These are phyloP conservation scores for Pelagomonas calceolata DNA, from an alignment of 108 stramenopile genomes.

Conservation along the genomic window DNA sequence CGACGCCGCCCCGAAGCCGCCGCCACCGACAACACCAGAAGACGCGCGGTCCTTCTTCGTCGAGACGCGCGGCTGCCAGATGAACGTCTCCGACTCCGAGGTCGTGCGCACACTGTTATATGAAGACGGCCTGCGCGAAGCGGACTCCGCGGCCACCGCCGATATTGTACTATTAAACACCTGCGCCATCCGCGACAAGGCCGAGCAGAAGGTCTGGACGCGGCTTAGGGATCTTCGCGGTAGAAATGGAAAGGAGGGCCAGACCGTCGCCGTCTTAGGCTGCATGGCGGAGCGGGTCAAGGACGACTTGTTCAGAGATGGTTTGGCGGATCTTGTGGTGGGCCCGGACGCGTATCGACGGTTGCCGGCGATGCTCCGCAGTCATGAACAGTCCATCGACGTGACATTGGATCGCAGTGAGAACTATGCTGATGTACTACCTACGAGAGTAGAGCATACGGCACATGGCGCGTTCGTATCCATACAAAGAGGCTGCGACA, in stretches of 20 bases:
- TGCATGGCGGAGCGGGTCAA: constrained; percentile 99
- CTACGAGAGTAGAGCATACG: constrained; percentile 52
- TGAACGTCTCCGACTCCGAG: constrained; percentile 93
- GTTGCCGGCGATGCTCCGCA: constrained; percentile 34
- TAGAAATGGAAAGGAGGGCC: no score
- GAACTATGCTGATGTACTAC: constrained; percentile 92
- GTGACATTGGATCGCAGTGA: constrained; percentile 84
- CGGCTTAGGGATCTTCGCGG: constrained; percentile 52
- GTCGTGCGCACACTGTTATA: constrained; percentile 78
- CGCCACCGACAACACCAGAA: no score
- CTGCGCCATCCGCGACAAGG: constrained; percentile 96
- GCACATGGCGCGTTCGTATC: constrained; percentile 74
- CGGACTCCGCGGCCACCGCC: constrained; percentile 38
- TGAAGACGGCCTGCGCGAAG: constrained; percentile 25
- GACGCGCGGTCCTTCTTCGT: constrained; percentile 56
- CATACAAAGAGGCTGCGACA: constrained; percentile 96
- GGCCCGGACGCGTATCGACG: constrained; percentile 98
- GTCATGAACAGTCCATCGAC: constrained; percentile 41
- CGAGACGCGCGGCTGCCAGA: constrained; percentile 98
- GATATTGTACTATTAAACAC: constrained; percentile 87
- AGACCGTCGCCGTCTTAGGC: constrained; percentile 86
- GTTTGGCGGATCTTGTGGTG: constrained; percentile 78
- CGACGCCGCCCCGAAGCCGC: no score
- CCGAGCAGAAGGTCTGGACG: constrained; percentile 89
- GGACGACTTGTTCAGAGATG: constrained; percentile 68